Conservation (phyloP, 176 grass and related monocot genomes). For the Dendrocalamus sinicus region DNA sequence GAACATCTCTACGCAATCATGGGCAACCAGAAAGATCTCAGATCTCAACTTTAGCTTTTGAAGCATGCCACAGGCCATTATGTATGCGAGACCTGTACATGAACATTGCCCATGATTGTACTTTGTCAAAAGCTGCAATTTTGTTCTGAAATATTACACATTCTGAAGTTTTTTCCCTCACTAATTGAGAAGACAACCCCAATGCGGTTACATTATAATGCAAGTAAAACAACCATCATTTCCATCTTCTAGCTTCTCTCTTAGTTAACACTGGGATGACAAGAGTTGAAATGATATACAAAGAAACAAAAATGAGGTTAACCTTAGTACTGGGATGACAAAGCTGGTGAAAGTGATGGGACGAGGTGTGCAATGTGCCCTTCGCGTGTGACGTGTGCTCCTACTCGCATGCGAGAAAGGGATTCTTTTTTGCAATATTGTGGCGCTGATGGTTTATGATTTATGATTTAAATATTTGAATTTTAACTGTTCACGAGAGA, state of each 20-base stretch:
- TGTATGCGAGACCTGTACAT: slow-evolving; percentile 26
- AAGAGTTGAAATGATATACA: neutral
- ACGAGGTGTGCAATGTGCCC: slow-evolving; percentile 22
- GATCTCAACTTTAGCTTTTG: slow-evolving; percentile 54
- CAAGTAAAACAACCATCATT: neutral
- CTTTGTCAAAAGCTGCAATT: slow-evolving; percentile 19
- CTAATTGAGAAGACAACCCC: neutral
- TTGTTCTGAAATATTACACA: neutral
- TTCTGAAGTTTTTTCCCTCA: neutral
- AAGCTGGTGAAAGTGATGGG: slow-evolving; percentile 32
- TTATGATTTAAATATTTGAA: no score
- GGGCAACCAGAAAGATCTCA: slow-evolving; percentile 31
- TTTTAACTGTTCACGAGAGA: rapidly evolving
- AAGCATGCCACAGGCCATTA: slow-evolving; percentile 40
- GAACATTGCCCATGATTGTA: slow-evolving; percentile 27
- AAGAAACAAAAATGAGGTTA: neutral
- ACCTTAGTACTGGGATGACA: neutral
- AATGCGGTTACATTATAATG: neutral
- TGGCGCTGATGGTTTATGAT: neutral
- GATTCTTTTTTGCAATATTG: slow-evolving; percentile 40
- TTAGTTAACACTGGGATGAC: no score
- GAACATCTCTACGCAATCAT: slow-evolving; percentile 36
- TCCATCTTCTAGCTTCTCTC: neutral
- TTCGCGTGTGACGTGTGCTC: slow-evolving; percentile 47
- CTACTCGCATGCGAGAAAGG: slow-evolving; percentile 47